These are phyloP conservation scores for Platismatia glauca DNA, from an alignment of 495 filamentous ascomycete genomes.

Conservation along the genomic window DNA sequence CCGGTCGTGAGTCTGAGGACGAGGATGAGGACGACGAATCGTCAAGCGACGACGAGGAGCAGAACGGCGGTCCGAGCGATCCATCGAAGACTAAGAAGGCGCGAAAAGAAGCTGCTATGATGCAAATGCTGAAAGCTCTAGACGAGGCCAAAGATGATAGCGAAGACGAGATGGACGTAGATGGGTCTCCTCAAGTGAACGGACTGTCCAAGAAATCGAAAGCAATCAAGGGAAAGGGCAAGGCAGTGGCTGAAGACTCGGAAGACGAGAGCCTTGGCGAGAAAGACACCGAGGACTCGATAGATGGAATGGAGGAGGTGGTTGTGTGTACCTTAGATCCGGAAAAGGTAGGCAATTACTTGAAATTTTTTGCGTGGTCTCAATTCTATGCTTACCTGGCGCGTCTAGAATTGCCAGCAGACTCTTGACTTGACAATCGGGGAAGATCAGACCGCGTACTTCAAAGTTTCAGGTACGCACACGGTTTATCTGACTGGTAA, in stretches of 20 bases:
- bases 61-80: conserved; percentile 83
- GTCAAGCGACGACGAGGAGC: conserved; percentile 58
- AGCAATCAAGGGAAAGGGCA: conserved; percentile 72
- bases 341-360: conserved; percentile 49
- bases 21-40: conserved; percentile 55
- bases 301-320: conserved; percentile 65
- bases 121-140: conserved; percentile 32
- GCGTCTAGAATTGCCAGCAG: conserved; percentile 78
- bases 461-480: conserved; percentile 85
- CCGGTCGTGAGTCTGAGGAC: conserved; percentile 34
- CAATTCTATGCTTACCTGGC: conserved; percentile 25
- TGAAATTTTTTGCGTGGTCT: background rate
- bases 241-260: conserved; percentile 57
- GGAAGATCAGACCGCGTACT: conserved; percentile 81
- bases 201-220: conserved; percentile 45
- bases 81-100: conserved; percentile 80
- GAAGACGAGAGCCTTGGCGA: conserved; percentile 50
- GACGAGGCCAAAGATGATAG: conserved; percentile 29
- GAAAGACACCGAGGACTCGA: conserved; percentile 49
- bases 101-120: conserved; percentile 53
- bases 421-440: conserved; percentile 82
- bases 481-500: conserved; percentile 89
- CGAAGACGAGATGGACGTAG: conserved; percentile 54
- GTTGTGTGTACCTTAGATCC: conserved; percentile 93
- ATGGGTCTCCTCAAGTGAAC: conserved; percentile 51